These are phyloP conservation scores for Wickerhamiella allomyrinae DNA, from an alignment of 805 yeast species.

Conservation along the genomic window DNA sequence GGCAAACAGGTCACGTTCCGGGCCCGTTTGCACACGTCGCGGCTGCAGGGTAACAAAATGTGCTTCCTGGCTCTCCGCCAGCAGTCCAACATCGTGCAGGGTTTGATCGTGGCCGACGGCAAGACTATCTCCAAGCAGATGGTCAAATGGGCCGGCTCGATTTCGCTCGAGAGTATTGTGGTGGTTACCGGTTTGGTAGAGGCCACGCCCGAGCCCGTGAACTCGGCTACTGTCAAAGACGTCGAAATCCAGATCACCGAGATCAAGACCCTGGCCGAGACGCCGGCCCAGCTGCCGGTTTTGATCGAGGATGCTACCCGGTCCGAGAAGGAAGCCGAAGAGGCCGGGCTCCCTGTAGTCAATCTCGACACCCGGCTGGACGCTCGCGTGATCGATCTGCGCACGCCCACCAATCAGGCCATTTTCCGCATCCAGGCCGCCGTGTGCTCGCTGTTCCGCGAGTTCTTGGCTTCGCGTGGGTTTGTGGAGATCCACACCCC, in stretches of 20 bases:
- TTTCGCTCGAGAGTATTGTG: slow-evolving; percentile 82
- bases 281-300: slow-evolving; percentile 87
- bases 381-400: slow-evolving; percentile 85
- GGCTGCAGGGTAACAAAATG: slow-evolving; percentile 95
- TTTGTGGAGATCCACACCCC: slow-evolving; percentile 95
- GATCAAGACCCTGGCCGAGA: slow-evolving; percentile 64
- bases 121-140: slow-evolving; percentile 74
- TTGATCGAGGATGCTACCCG: slow-evolving; percentile 93
- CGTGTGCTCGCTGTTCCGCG: slow-evolving; percentile 77
- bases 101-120: slow-evolving; percentile 61
- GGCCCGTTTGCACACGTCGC: slow-evolving; percentile 84
- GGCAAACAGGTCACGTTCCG: slow-evolving; percentile 73
- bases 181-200: slow-evolving; percentile 73
- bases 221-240: slow-evolving; percentile 82
- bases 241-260: slow-evolving; percentile 69
- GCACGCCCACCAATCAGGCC: slow-evolving; percentile 96
- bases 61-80: slow-evolving; percentile 85
- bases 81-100: slow-evolving; percentile 72
- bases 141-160: slow-evolving; percentile 88
- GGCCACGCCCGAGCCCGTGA: slow-evolving; percentile 75
- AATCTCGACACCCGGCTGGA: slow-evolving; percentile 94
- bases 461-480: slow-evolving; percentile 50
- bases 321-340: slow-evolving; percentile 72
- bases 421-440: slow-evolving; percentile 89
- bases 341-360: slow-evolving; percentile 80